These are phyloP conservation scores for Phyllosticta citrichinensis DNA, from an alignment of 2,329 filamentous ascomycete genomes.

Conservation along the genomic window DNA sequence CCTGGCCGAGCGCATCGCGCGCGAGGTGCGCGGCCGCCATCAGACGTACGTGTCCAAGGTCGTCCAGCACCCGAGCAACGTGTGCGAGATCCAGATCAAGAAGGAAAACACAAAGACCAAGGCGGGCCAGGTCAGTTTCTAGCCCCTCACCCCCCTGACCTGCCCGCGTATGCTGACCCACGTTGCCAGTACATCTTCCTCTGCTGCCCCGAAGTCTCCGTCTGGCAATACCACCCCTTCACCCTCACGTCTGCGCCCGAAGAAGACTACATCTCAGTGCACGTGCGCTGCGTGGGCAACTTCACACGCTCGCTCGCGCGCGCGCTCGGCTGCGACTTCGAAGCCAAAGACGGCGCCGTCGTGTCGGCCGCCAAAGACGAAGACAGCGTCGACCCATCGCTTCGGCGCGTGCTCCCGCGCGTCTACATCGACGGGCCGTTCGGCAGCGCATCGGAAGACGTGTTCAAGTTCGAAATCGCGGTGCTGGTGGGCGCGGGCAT, in stretches of 20 bases:
- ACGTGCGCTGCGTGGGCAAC: slow-evolving; percentile 73
- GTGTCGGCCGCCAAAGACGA: slow-evolving; percentile 56
- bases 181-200: slow-evolving; percentile 64
- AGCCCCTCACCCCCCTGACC: slow-evolving; percentile 24
- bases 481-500: slow-evolving; percentile 42
- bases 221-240: slow-evolving; percentile 86
- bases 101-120: slow-evolving; percentile 75
- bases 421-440: slow-evolving; percentile 81
- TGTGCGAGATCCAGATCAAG: slow-evolving; percentile 86
- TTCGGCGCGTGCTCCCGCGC: slow-evolving; percentile 64
- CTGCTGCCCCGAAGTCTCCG: slow-evolving; percentile 73
- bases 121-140: slow-evolving; percentile 43
- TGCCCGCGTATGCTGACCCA: background rate
- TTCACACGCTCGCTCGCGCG: slow-evolving; percentile 63
- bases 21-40: slow-evolving; percentile 69
- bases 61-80: slow-evolving; percentile 79
- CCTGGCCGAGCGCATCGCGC: slow-evolving; percentile 65
- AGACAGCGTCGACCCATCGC: slow-evolving; percentile 54
- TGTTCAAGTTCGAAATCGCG: slow-evolving; percentile 58
- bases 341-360: slow-evolving; percentile 49
- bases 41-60: slow-evolving; percentile 84
- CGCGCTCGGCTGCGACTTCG: slow-evolving; percentile 66
- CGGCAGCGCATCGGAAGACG: slow-evolving; percentile 75
- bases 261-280: slow-evolving; percentile 82
- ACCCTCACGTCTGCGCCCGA: slow-evolving; percentile 79